phyloP scores from a whole-genome alignment of 2,329 filamentous ascomycete species.

The Arthroderma sp. region DNA sequence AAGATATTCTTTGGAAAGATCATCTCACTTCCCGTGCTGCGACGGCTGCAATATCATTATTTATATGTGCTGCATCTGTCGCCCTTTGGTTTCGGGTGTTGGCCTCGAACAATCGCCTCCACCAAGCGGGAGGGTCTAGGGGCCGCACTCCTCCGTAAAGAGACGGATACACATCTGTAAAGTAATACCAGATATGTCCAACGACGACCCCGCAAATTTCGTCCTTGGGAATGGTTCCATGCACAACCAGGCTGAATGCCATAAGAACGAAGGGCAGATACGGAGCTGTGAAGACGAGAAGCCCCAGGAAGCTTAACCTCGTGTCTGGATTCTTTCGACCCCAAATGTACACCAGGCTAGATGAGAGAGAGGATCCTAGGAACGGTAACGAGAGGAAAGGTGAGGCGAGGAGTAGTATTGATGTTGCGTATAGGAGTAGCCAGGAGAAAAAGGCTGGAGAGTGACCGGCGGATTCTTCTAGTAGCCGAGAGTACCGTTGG shows the following conservation, averaged over 20 bases:
- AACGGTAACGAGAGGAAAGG: conserved; percentile 86
- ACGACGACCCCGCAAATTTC: conserved; percentile 92
- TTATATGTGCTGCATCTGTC: conserved; percentile 38
- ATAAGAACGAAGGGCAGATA: conserved; percentile 95
- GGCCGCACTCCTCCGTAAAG: conserved; percentile 75
- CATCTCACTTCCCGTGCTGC: conserved; percentile 32
- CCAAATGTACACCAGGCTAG: conserved; percentile 96
- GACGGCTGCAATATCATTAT: conserved; percentile 52
- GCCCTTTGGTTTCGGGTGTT: conserved; percentile 35
- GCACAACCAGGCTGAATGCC: conserved; percentile 80
- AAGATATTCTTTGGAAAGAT: background rate
- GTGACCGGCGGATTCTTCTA: conserved; percentile 87
- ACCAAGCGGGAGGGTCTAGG: conserved; percentile 80
- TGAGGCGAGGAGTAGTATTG: conserved; percentile 66
- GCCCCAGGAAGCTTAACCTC: conserved; percentile 71
- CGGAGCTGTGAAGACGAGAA: conserved; percentile 84
- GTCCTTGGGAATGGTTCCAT: conserved; percentile 82
- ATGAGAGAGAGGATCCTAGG: conserved; percentile 83
- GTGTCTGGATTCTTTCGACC: conserved; percentile 88
- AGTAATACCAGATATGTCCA: conserved; percentile 97
- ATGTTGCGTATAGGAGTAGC: conserved; percentile 76
- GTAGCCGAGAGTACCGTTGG: conserved; percentile 84
- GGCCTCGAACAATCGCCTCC: conserved; percentile 68
- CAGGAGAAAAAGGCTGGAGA: conserved; percentile 91
- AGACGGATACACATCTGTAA: conserved; percentile 89